Conservation (phyloP, 2,329 filamentous ascomycete genomes). For the Elsinoe perseae region DNA sequence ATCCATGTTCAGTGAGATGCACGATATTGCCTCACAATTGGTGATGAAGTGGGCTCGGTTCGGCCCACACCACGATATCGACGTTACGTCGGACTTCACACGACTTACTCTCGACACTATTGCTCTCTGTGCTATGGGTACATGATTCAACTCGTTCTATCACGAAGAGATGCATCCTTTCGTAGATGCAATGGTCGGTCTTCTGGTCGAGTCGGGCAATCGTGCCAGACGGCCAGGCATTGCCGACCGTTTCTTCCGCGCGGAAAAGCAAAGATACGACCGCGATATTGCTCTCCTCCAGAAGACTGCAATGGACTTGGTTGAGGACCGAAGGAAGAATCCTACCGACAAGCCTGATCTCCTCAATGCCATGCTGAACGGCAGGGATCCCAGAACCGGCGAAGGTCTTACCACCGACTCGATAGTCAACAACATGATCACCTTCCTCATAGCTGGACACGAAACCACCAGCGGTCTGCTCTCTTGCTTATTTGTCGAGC, state of each 20-base stretch:
- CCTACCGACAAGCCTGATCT: constrained; percentile 55
- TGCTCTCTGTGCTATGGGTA: constrained; percentile 62
- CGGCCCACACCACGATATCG: constrained; percentile 51
- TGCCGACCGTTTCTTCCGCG: constrained; percentile 36
- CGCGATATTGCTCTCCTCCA: constrained; percentile 50
- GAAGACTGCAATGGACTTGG: constrained; percentile 51
- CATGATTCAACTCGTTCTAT: constrained; percentile 69
- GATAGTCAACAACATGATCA: constrained; percentile 60
- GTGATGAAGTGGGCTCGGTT: constrained; percentile 24
- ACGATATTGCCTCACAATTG: constrained; percentile 30
- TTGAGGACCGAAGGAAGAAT: constrained; percentile 50
- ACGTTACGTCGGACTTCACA: constrained; percentile 60
- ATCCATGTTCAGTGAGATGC: constrained; percentile 37
- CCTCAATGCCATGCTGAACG: constrained; percentile 61
- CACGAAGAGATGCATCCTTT: constrained; percentile 62
- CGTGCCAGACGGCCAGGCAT: constrained; percentile 44
- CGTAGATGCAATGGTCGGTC: constrained; percentile 57
- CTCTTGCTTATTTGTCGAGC: constrained; percentile 57
- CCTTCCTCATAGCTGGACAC: constrained; percentile 62
- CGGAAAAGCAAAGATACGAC: constrained; percentile 41
- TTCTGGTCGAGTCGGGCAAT: constrained; percentile 50
- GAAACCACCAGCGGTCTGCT: constrained; percentile 64
- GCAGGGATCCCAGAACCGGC: constrained; percentile 59
- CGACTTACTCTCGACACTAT: constrained; percentile 66
- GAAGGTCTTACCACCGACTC: constrained; percentile 54